These are phyloP conservation scores for Fusarium sp. DNA, from an alignment of 2,329 filamentous ascomycete species.

Conservation along the genomic window DNA sequence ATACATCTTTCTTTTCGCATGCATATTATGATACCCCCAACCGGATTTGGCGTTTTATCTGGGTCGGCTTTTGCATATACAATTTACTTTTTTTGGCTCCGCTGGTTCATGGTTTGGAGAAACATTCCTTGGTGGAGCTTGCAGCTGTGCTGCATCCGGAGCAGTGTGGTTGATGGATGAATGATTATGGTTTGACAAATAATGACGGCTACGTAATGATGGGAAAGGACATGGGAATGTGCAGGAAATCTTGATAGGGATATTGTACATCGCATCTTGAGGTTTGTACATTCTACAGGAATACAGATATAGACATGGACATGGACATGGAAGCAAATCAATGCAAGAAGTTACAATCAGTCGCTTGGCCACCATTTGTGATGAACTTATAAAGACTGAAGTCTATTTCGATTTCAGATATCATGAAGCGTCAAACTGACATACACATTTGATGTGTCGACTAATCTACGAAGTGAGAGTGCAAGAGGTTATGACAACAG, in stretches of 20 bases:
- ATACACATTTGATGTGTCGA: neutral
- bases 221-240: constrained; percentile 17
- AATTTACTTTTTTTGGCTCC: constrained; percentile 15
- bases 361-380: constrained; percentile 1
- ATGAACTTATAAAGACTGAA: neutral
- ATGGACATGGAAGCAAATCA: constrained; percentile 16
- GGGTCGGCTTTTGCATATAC: constrained; percentile 40
- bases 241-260: neutral
- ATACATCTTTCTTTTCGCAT: constrained; percentile 23
- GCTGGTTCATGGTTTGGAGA: constrained; percentile 25
- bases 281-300: constrained; percentile 8
- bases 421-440: neutral
- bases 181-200: constrained; percentile 45
- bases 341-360: constrained; percentile 11
- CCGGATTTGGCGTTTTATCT: constrained; percentile 47
- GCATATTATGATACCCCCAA: constrained; percentile 49
- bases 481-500: neutral
- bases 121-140: constrained; percentile 23
- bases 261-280: constrained; percentile 16
- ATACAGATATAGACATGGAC: constrained; percentile 28
- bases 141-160: constrained; percentile 35
- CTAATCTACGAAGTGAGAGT: neutral
- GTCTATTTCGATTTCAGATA: constrained; percentile 3
- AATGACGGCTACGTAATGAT: constrained; percentile 44
- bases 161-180: constrained; percentile 33